These are phyloP conservation scores for Helotiales sp. DNA, from an alignment of 2,329 filamentous ascomycete species.

Conservation along the genomic window DNA sequence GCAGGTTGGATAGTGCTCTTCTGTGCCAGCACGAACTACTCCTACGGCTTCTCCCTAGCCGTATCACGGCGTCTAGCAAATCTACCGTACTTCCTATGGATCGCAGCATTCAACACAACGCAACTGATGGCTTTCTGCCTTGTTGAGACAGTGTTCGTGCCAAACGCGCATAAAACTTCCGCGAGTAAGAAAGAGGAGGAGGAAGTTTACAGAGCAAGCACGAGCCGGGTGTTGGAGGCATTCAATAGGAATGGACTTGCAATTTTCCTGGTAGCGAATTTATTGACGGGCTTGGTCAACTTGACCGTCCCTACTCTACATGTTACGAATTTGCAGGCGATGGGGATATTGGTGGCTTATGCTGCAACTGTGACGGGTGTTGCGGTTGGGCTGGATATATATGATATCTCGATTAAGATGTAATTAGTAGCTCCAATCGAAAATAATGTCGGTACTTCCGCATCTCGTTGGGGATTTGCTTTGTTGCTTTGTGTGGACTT, in stretches of 20 bases:
- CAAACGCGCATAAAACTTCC: slow-evolving; percentile 61
- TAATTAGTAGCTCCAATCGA: too few relatives aligned
- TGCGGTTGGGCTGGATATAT: slow-evolving; percentile 69
- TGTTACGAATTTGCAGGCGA: slow-evolving; percentile 65
- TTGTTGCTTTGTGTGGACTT: too few relatives aligned
- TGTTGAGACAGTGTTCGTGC: slow-evolving; percentile 80
- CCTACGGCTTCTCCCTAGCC: slow-evolving; percentile 71
- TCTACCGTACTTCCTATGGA: slow-evolving; percentile 91
- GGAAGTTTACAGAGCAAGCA: slow-evolving; percentile 70
- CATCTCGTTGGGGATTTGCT: too few relatives aligned
- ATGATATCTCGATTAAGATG: slow-evolving; percentile 73
- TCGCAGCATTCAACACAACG: slow-evolving; percentile 86
- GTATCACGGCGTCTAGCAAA: slow-evolving; percentile 93
- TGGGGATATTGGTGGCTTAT: slow-evolving; percentile 78
- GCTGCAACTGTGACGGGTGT: slow-evolving; percentile 67
- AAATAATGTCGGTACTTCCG: too few relatives aligned
- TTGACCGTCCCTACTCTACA: slow-evolving; percentile 83
- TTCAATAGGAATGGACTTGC: slow-evolving; percentile 89
- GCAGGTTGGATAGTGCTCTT: slow-evolving; percentile 74
- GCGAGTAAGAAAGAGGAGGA: slow-evolving; percentile 61
- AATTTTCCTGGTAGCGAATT: slow-evolving; percentile 85
- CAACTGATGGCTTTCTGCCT: slow-evolving; percentile 80
- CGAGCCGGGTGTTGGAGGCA: slow-evolving; percentile 78
- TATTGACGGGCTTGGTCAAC: slow-evolving; percentile 89
- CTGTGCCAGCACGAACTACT: slow-evolving; percentile 68